Evolutionary conservation across 2,329 filamentous ascomycete species (phyloP), one percentile per base, ranked within the genome.

Genomic region (Aureobasidium melanogenum): DNA sequence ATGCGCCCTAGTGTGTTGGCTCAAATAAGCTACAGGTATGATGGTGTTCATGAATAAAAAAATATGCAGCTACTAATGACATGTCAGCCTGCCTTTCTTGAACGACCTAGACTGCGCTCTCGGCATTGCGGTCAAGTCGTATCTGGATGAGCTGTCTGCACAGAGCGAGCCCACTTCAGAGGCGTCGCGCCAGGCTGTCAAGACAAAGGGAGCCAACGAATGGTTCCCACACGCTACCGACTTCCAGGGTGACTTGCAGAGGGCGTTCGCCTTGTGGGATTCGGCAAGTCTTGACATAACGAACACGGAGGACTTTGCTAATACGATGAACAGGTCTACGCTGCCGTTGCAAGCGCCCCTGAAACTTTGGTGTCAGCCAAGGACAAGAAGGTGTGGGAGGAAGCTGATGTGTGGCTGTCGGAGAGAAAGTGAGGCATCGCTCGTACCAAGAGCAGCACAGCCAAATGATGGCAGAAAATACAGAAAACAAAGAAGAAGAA

Each of bases 81-180:
- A 39, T 17, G n/a, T 28, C 1, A 66, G 66, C 9, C 76, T 91
- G 4, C 88, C 88, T 9, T 89, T 91, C 71, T 75, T 84, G 22
- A 77, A 80, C 19, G 85, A 89, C 65, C 85, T 87, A 12, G 88
- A 92, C 68, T 87, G 89, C 51, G 87, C 85, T 14, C 80, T 94
- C 36, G 88, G 87, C 30, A 89, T 94, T 64, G 88, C 89, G 0
- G 84, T 91, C 43, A 89, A 91, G 73, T 90, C 88, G 9, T 89
- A 89, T 70, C 81, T 91, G 24, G 88, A 91, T 66, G 88, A 91
- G 62, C 78, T 91, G 52, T 81, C 80, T 17, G 76, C 84, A 55
- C 79, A 81, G 22, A 75, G 78, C 9, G 82, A 88, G 63, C 78
- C 82, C 10, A 81, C 77, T 1, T 76, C 77, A 1, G 74, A 74